phyloP scores from a whole-genome alignment of 441 rosid genomes.

The Kokia cookei region DNA sequence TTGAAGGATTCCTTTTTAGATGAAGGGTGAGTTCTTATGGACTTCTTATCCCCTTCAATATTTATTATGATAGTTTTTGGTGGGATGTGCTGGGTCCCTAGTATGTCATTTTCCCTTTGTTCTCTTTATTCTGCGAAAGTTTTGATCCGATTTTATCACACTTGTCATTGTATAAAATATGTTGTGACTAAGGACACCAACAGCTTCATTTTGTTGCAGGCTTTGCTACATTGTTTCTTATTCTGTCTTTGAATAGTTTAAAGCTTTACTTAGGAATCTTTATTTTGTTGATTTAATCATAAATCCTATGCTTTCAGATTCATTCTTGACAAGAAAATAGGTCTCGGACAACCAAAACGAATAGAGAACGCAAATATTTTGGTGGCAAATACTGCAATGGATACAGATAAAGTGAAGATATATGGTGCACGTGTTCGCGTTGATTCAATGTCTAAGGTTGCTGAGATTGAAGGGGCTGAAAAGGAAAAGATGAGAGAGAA shows the following conservation, averaged over 20 bases:
- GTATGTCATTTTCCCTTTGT: not conserved
- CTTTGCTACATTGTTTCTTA: not conserved
- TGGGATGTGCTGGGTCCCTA: not conserved
- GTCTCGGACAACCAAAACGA: constrained; percentile 95
- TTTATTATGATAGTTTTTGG: not conserved
- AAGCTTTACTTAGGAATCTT: not conserved
- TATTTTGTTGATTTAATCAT: not conserved
- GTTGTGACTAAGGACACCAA: not conserved
- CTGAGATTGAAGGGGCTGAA: constrained; percentile 96
- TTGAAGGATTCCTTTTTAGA: constrained; percentile 86
- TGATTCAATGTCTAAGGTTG: constrained; percentile 94
- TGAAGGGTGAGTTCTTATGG: constrained; percentile 65
- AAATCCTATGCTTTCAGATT: constrained; percentile 41
- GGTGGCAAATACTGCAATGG: constrained; percentile 99
- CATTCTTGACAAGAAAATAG: constrained; percentile 98
- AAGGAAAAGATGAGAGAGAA: constrained; percentile 97
- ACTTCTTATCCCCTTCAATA: not conserved
- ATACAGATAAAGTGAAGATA: constrained; percentile 96
- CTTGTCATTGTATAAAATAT: not conserved
- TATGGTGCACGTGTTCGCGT: constrained; percentile 99
- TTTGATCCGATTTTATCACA: not conserved
- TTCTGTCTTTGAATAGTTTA: not conserved
- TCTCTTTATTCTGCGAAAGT: not conserved
- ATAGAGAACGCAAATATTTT: constrained; percentile 92
- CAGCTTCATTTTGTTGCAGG: not conserved